Evolutionary conservation across 2,329 filamentous ascomycete genomes (phyloP), one percentile per base, ranked within the genome.

Genomic region (Erysiphe pisi): DNA sequence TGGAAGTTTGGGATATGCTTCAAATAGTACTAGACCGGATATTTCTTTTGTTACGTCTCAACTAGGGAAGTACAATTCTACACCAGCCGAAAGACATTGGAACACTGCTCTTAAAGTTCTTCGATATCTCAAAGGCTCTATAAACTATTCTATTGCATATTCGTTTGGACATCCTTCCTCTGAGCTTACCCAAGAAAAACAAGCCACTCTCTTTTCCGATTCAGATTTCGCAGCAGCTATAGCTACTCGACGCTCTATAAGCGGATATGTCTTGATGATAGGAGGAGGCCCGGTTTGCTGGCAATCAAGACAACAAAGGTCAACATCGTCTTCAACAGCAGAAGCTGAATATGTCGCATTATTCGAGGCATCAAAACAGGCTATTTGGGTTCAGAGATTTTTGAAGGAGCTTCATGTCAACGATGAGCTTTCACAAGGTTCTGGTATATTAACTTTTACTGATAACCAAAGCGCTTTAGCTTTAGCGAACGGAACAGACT

Each of bases 341-440:
- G 36, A 71, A 20, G 68, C 68, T 6, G 68, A 71, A 45, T 71
- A 71, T 28, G 40, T 71, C 4, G 68, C 40, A 7, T 25, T 71
- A 16, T 71, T 20, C 14, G 68, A 71, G n/a, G 68, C 68, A 45
- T 71, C 68, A 12, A 71, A 71, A 18, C 68, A 71, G 40, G 68
- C 68, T 20, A 71, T 71, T 11, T 71, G 36, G 68, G 20, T 22
- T 4, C 4, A 28, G 22, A 45, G 40, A 22, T 71, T 71, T 11
- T 25, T 71, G 1, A 71, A 20, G 6, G 68, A 71, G 25, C 61
- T 65, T 28, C 22, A 65, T 65, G 25, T 16, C 2, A 6, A 2
- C 28, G 20, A 20, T 28, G 22, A 28, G 61, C 31, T 65, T 25
- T n/a, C 28, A 25, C 14, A 28, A 14, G 28, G 14, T 65, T 16